Conservation (phyloP, 73 alveolate species). For the Paramecium pentaurelia region DNA sequence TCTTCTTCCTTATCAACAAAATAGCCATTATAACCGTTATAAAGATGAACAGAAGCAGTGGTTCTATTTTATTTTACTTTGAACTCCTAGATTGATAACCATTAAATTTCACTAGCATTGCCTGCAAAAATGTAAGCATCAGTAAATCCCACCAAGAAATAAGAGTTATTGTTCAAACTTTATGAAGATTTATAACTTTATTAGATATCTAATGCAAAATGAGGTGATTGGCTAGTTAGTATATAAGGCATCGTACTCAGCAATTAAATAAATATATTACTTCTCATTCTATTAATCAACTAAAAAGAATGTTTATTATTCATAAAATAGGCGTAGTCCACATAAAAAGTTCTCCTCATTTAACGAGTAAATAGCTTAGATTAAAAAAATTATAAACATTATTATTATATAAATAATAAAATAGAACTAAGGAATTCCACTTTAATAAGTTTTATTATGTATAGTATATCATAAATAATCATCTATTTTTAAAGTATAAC, state of each 20-base stretch:
- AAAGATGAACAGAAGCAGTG: neutral
- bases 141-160: neutral
- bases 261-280: neutral
- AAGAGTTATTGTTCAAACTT: neutral
- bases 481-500: neutral
- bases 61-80: neutral
- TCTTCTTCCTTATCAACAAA: neutral
- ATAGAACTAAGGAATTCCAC: neutral
- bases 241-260: constrained; percentile 28
- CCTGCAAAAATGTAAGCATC: constrained; percentile 4
- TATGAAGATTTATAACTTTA: neutral
- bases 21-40: neutral
- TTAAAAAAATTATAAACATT: neutral
- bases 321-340: neutral
- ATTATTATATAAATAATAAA: neutral
- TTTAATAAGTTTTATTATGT: neutral
- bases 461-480: neutral
- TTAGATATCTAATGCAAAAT: constrained; percentile 20
- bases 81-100: constrained; percentile 9
- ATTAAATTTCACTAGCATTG: neutral
- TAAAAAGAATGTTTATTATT: neutral
- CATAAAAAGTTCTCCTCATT: neutral
- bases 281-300: neutral
- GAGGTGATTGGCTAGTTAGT: constrained; percentile 7
- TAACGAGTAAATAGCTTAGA: neutral